phyloP scores from a whole-genome alignment of 1,139 yeast species.

The Sugiyamaella sp. region DNA sequence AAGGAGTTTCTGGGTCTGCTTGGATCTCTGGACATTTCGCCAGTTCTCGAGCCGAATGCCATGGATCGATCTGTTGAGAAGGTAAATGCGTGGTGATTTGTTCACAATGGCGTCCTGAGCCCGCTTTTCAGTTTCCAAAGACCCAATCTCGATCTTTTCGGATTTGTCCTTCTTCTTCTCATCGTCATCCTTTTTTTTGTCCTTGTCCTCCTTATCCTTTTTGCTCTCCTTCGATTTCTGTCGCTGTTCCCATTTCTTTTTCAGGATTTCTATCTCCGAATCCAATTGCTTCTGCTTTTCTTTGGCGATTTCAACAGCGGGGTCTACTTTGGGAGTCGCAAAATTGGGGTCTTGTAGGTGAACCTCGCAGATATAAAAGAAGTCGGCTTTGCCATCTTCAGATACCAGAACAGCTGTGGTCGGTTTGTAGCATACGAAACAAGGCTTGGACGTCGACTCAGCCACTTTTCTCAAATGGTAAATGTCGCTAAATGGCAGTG shows the following conservation, averaged over 20 bases:
- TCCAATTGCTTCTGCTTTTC: conserved; percentile 47
- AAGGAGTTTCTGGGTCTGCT: conserved; percentile 49
- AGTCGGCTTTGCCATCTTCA: conserved; percentile 53
- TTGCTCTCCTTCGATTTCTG: conserved; percentile 30
- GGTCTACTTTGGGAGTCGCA: conserved; percentile 55
- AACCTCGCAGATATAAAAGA: conserved; percentile 67
- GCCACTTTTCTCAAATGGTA: conserved; percentile 63
- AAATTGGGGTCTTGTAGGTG: conserved; percentile 67
- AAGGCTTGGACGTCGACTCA: conserved; percentile 56
- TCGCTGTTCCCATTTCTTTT: conserved; percentile 40
- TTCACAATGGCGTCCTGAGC: conserved; percentile 36
- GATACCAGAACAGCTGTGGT: conserved; percentile 63
- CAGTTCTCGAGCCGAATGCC: conserved; percentile 53
- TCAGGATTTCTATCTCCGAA: conserved; percentile 47
- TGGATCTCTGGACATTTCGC: conserved; percentile 47
- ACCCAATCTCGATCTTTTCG: conserved; percentile 20
- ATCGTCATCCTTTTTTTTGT: conserved; percentile 31
- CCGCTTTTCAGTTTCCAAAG: conserved; percentile 30
- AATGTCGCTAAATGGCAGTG: conserved; percentile 50
- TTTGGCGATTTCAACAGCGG: conserved; percentile 51
- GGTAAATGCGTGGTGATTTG: conserved; percentile 51
- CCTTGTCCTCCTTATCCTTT: conserved; percentile 30
- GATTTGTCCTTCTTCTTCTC: conserved; percentile 29
- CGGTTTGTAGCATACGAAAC: conserved; percentile 70
- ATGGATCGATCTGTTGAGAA: conserved; percentile 57